Percentiles rank a stretch among this genome's conserved stretches.
Conservation (phyloP, 169 alveolate genomes). For the Plasmodium reichenowi region DNA sequence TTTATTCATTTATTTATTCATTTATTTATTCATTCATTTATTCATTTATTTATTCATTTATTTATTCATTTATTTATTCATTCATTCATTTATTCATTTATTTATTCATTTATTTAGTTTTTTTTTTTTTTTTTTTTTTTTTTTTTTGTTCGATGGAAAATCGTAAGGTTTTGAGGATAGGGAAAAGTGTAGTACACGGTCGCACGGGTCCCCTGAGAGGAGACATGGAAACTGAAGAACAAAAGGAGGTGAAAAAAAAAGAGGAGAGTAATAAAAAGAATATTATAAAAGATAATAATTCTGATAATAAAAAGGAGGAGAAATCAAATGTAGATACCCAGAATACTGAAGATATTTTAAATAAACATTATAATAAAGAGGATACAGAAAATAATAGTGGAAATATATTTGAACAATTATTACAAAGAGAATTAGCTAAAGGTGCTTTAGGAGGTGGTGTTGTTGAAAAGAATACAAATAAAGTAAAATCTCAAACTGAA, state of each 20-base stretch:
- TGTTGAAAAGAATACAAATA: conserved; percentile 40
- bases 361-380: conserved; percentile 27
- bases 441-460: conserved; percentile 76
- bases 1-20: neutral
- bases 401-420: conserved; percentile 64
- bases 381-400: conserved; percentile 45
- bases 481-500: conserved; percentile 17
- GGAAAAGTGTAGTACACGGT: conserved; percentile 77
- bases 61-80: too few species aligned
- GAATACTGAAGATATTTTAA: conserved; percentile 18
- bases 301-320: neutral
- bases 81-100: neutral
- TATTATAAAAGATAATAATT: neutral
- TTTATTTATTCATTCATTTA: neutral
- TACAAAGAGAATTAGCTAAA: conserved; percentile 74
- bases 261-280: neutral
- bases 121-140: neutral
- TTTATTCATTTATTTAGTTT: too few species aligned
- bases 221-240: conserved; percentile 17
- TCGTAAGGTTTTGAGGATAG: conserved; percentile 41
- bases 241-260: conserved; percentile 15
- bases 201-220: conserved; percentile 76
- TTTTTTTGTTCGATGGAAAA: conserved; percentile 38
- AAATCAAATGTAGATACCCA: neutral
- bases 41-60: neutral